Evolutionary conservation across 495 filamentous ascomycete genomes (phyloP), one percentile per base, ranked within the genome.

Genomic region (Ramalina intermedia): DNA sequence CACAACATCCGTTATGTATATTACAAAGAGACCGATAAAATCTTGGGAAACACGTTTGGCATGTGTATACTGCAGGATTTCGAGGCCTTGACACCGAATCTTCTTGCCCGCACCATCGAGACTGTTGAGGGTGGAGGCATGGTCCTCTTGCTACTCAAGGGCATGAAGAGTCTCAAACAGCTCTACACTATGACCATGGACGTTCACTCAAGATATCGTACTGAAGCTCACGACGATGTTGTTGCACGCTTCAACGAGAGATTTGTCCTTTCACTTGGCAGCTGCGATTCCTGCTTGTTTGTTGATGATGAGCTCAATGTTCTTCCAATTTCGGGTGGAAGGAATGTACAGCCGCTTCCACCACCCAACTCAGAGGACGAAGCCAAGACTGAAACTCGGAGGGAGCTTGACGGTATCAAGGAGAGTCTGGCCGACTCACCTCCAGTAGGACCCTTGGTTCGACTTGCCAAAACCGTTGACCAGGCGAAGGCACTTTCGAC

Each of bases 11-110:
- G 93, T 55, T 99, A 96, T 77, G 85, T 90, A 37, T 99, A 94
- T 74, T 99, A 99, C 72, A 99, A 99, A 67, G 93, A 99, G 67
- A 96, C 93, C n/a, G 93, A 99, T 52, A 95, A 94, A 71, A 96
- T 99, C 61, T 66, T 99, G 37, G 93, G 93, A 55, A 95, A 96
- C 65, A 99, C 93, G 27, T 99, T 90, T 62, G 91, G 93, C 54
- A 96, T 96, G 85, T 94, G 88, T 62, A 91, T 96, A 53, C 69
- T 99, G 48, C 93, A 99, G 61, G 93, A 99, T 53, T 99, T 99
- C 57, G 93, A 99, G 61, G 93, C 88, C 23, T 81, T 99, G 50
- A 99, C 91, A 6, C 93, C 93, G 24, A 99, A 99, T 60, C 71
- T 96, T 50, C 75, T 99, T 18, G 93, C 93, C 1, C 73, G 90